A percentile compares a stretch with the other conserved stretches of the same genome.
phyloP scores from a whole-genome alignment of 2,329 filamentous ascomycete species.

The Paracamarosporium sp. region DNA sequence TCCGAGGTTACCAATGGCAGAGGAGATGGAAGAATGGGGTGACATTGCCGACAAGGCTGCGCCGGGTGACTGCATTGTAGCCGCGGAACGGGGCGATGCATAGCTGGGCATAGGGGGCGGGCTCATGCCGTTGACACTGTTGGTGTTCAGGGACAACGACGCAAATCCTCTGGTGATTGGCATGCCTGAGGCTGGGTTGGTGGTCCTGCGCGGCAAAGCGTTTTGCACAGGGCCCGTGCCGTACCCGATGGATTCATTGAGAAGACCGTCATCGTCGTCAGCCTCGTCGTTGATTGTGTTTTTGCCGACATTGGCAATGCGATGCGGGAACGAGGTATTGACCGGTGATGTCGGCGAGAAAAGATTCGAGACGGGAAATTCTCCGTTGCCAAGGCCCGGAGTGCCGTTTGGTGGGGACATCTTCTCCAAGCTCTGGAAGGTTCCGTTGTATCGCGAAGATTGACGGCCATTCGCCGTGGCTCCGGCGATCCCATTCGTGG shows the following conservation, averaged over 20 bases:
- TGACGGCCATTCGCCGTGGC: conserved; percentile 53
- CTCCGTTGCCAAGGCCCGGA: conserved; percentile 60
- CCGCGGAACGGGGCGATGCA: conserved; percentile 56
- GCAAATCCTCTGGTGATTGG: conserved; percentile 70
- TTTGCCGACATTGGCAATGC: conserved; percentile 64
- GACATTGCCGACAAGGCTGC: conserved; percentile 49
- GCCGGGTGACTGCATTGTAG: conserved; percentile 59
- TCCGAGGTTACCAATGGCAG: conserved; percentile 56
- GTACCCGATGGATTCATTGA: conserved; percentile 75
- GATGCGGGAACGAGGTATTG: conserved; percentile 71
- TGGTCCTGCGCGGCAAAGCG: conserved; percentile 68
- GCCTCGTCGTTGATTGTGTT: conserved; percentile 73
- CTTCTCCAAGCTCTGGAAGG: conserved; percentile 68
- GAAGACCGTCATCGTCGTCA: conserved; percentile 75
- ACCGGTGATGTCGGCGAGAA: conserved; percentile 79
- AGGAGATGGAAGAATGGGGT: conserved; percentile 63
- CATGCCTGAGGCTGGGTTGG: conserved; percentile 74
- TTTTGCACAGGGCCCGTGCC: conserved; percentile 68
- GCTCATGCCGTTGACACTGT: conserved; percentile 51
- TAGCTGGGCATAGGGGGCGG: conserved; percentile 64
- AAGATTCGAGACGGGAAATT: conserved; percentile 68
- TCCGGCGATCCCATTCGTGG: conserved; percentile 55
- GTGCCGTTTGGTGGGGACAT: conserved; percentile 66
- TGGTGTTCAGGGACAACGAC: conserved; percentile 74
- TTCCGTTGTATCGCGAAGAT: conserved; percentile 66